phyloP scores from a whole-genome alignment of 208 protist species.

The Strigomonas galati region DNA sequence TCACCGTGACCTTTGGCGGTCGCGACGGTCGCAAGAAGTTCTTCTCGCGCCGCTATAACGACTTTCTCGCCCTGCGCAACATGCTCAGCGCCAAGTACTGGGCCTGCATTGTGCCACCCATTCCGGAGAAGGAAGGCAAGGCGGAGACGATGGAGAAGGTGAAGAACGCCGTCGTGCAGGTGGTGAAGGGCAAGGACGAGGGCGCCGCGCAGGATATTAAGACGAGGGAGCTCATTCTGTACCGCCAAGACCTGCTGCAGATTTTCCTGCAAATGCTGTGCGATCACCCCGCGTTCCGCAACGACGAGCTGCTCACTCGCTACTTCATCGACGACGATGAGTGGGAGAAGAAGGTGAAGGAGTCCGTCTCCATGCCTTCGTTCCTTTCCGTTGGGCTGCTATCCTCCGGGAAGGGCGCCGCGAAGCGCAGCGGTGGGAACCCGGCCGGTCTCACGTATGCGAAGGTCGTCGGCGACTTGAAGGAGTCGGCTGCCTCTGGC shows the following conservation, averaged over 20 bases:
- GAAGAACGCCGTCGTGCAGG: neutral
- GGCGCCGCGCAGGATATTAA: slow-evolving; percentile 5
- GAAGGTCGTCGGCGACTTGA: neutral
- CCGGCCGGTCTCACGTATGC: slow-evolving; percentile 3
- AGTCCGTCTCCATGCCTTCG: neutral
- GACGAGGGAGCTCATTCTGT: slow-evolving; percentile 40
- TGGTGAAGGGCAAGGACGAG: neutral
- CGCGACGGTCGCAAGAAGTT: slow-evolving; percentile 25
- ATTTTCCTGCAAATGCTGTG: slow-evolving; percentile 79
- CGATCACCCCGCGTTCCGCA: slow-evolving; percentile 60
- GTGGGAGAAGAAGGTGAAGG: slow-evolving; percentile 35
- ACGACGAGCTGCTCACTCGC: slow-evolving; percentile 40
- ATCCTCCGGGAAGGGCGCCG: too few relatives aligned
- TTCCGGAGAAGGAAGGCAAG: slow-evolving; percentile 85
- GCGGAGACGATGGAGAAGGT: slow-evolving; percentile 58
- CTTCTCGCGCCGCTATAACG: slow-evolving; percentile 78
- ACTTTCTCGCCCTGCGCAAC: slow-evolving; percentile 82
- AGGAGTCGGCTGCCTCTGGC: neutral
- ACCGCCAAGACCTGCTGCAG: slow-evolving; percentile 68
- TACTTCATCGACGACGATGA: slow-evolving; percentile 75
- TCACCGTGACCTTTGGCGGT: slow-evolving; percentile 41
- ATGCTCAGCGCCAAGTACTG: slow-evolving; percentile 61
- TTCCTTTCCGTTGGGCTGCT: too few relatives aligned
- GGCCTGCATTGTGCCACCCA: slow-evolving; percentile 82
- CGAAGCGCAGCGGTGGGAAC: too few relatives aligned